Evolutionary conservation across 257 asterid species (phyloP).

Genomic region (Solanum chilense): DNA sequence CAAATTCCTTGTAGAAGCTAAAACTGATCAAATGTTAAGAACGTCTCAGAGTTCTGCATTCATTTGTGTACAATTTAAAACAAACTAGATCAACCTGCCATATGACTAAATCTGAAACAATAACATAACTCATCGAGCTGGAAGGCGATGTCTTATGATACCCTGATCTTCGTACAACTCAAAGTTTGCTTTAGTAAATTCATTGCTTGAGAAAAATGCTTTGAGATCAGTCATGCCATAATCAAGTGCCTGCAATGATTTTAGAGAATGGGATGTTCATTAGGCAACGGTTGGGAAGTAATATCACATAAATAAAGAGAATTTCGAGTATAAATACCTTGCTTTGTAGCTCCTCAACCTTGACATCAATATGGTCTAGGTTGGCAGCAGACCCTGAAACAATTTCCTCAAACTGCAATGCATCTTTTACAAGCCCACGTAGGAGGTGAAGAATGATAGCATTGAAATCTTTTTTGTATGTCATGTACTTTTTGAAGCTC

Average conservation of each 20-base stretch:
- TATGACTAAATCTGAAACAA: not conserved
- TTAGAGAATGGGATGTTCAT: not conserved
- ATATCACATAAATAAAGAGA: not conserved
- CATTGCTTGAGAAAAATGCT: conserved; percentile 63
- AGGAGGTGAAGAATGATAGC: conserved; percentile 68
- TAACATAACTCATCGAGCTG: not conserved
- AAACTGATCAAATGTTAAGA: not conserved
- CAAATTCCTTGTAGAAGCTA: not conserved
- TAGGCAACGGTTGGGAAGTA: not conserved
- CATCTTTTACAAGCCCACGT: conserved; percentile 66
- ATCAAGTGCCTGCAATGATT: conserved; percentile 59
- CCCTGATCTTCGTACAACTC: conserved; percentile 54
- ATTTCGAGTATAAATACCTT: conserved; percentile 31
- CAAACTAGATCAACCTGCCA: not conserved
- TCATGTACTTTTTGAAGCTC: conserved; percentile 88
- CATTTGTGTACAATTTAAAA: not conserved
- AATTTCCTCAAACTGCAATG: conserved; percentile 58
- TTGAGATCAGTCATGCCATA: conserved; percentile 68
- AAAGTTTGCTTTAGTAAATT: conserved; percentile 56
- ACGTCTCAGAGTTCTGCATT: not conserved
- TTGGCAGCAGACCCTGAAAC: conserved; percentile 42
- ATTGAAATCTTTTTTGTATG: conserved; percentile 84
- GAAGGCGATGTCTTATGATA: conserved; percentile 53
- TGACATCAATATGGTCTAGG: conserved; percentile 49
- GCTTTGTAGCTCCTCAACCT: conserved; percentile 78